Percentiles rank a stretch among this genome's conserved stretches.
phyloP scores from a whole-genome alignment of 2,329 filamentous ascomycete genomes.

The Fonsecaea pugnacius region DNA sequence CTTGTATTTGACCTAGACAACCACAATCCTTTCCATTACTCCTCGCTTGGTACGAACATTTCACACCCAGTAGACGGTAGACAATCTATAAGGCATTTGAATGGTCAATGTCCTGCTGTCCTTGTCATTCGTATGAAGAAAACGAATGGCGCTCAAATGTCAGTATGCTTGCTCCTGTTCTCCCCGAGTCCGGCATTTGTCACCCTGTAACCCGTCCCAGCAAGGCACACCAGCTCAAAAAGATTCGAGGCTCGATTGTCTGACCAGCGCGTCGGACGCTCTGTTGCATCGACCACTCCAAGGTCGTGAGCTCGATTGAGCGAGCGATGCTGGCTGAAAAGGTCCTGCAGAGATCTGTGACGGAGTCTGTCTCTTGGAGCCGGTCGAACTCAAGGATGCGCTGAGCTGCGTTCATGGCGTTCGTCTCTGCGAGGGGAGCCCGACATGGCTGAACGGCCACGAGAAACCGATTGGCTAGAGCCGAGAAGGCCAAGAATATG shows the following conservation, averaged over 20 bases:
- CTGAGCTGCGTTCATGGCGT: constrained; percentile 10
- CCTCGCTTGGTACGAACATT: too few relatives aligned
- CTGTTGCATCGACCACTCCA: constrained; percentile 13
- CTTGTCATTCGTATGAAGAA: not conserved
- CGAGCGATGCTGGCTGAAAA: constrained; percentile 14
- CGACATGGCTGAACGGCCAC: constrained; percentile 13
- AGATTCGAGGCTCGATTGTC: constrained; percentile 9
- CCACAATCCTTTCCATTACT: not conserved
- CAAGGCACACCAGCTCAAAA: constrained; percentile 7
- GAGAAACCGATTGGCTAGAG: constrained; percentile 21
- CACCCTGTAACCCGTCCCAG: not conserved
- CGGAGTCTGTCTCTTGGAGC: constrained; percentile 8
- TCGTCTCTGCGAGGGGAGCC: constrained; percentile 9
- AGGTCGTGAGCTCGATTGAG: constrained; percentile 14
- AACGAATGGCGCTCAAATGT: not conserved
- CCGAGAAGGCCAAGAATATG: constrained; percentile 20
- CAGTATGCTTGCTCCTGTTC: not conserved
- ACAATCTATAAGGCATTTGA: too few relatives aligned
- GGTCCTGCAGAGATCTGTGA: constrained; percentile 9
- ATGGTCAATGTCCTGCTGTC: not conserved
- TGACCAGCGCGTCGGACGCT: not conserved
- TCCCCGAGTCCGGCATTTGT: too few relatives aligned
- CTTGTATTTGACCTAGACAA: not conserved
- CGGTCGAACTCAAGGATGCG: constrained; percentile 11
- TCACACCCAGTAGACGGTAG: too few relatives aligned